Percentiles rank a stretch among this genome's conserved stretches.
These are phyloP conservation scores for Chondrus crispus DNA, from an alignment of 23 red algal genomes.

Conservation along the genomic window DNA sequence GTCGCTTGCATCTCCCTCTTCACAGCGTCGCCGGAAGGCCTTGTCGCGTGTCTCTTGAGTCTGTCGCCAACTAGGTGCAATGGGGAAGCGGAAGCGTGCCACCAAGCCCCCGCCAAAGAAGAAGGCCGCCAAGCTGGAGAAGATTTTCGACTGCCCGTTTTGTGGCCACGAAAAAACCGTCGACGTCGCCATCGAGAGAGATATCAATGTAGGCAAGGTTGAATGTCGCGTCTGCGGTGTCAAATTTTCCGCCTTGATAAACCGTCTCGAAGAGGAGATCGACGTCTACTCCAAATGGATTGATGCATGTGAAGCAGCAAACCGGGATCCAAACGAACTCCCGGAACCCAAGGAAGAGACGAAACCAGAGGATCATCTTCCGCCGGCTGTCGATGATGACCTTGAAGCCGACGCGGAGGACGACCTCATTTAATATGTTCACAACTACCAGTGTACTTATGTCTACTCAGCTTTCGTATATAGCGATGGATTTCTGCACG, in stretches of 20 bases:
- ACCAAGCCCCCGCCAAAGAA: slow-evolving; percentile 50
- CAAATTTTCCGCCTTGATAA: slow-evolving; percentile 17
- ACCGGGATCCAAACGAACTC: background rate
- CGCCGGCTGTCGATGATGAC: background rate
- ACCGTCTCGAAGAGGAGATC: slow-evolving; percentile 40
- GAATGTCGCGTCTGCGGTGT: slow-evolving; percentile 61
- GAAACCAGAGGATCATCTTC: background rate
- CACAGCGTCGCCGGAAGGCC: no score
- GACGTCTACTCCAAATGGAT: slow-evolving; percentile 73
- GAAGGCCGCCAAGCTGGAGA: slow-evolving; percentile 53
- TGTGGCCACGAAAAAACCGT: slow-evolving; percentile 55
- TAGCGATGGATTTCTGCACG: background rate
- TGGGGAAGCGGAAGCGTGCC: slow-evolving; percentile 63
- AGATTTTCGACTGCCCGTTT: slow-evolving; percentile 65
- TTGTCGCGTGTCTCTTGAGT: no score
- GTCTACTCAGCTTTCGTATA: background rate
- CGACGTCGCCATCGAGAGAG: slow-evolving; percentile 7
- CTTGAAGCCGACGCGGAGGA: background rate
- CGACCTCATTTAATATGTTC: no score
- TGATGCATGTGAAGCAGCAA: slow-evolving; percentile 54
- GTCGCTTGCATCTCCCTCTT: no score
- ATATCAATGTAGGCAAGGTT: background rate
- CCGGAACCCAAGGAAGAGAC: background rate
- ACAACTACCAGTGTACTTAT: background rate
- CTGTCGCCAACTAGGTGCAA: background rate